These are phyloP conservation scores for Erysimum cheiri DNA, from an alignment of 441 rosid genomes.

Conservation along the genomic window DNA sequence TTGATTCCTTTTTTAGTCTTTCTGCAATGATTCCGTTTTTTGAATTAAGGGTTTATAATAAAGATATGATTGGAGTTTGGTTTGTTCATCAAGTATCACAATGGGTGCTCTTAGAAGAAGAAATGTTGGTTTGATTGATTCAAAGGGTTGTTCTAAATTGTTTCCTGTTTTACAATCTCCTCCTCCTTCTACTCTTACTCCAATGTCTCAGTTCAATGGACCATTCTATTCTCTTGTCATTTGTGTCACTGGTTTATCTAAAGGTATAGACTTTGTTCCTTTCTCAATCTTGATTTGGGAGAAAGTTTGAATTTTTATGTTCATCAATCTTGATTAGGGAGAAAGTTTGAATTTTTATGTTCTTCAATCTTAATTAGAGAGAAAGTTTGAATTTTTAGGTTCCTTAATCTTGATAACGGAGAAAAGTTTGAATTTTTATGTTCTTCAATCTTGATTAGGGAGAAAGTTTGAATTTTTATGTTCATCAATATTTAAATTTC, in stretches of 20 bases:
- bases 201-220: constrained; percentile 51
- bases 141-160: constrained; percentile 87
- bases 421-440: too few species aligned
- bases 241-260: constrained; percentile 95
- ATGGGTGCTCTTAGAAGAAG: constrained; percentile 60
- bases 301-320: neutral
- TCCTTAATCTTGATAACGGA: too few species aligned
- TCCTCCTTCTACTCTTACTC: constrained; percentile 46
- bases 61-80: neutral
- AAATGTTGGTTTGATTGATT: constrained; percentile 63
- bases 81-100: constrained; percentile 6
- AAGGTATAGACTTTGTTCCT: constrained; percentile 52
- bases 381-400: too few species aligned
- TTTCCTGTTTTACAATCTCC: constrained; percentile 65
- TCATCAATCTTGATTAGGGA: neutral
- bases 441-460: neutral
- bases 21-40: constrained; percentile 46
- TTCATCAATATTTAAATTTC: neutral
- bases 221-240: constrained; percentile 86
- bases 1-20: constrained; percentile 31
- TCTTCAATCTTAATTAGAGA: too few species aligned
- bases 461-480: neutral
- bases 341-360: neutral
- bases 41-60: constrained; percentile 34
- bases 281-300: neutral